Percentiles rank a stretch among this genome's conserved stretches.
Evolutionary conservation across 2,329 filamentous ascomycete species (phyloP).

Genomic region (Metarhizium anisopliae): DNA sequence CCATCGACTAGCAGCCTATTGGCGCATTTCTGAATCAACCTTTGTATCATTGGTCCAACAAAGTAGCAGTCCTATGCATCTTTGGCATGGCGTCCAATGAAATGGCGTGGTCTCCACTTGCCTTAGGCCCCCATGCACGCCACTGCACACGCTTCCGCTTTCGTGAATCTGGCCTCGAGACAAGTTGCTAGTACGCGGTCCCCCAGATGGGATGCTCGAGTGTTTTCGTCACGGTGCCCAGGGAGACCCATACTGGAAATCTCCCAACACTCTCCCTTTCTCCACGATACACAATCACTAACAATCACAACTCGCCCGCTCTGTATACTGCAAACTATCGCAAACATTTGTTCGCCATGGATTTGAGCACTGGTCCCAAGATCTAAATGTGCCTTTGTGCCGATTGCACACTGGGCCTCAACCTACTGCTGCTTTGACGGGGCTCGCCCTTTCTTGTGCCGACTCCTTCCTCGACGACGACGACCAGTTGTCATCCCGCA

Average conservation of each 20-base stretch:
- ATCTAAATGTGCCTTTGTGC: conserved; percentile 8
- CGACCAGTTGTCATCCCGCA: not conserved
- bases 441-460: not conserved
- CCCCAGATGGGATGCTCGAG: conserved; percentile 5
- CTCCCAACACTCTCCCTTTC: conserved; percentile 2
- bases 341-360: conserved; percentile 12
- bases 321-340: not conserved
- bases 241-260: conserved; percentile 2
- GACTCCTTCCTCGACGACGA: not conserved
- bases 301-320: conserved; percentile 1
- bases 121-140: conserved; percentile 11
- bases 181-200: conserved; percentile 11
- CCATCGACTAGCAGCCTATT: conserved; percentile 1
- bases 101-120: not conserved
- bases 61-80: not conserved
- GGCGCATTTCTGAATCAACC: not conserved
- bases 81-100: conserved; percentile 10
- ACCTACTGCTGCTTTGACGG: conserved; percentile 1
- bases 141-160: not conserved
- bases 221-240: conserved; percentile 10
- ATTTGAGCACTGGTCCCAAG: conserved; percentile 4
- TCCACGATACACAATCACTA: conserved; percentile 10
- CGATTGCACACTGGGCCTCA: conserved; percentile 3
- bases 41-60: conserved; percentile 1
- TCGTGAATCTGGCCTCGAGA: not conserved